These are phyloP conservation scores for Torulaspora gathmanii DNA, from an alignment of 805 yeast genomes.

Conservation along the genomic window DNA sequence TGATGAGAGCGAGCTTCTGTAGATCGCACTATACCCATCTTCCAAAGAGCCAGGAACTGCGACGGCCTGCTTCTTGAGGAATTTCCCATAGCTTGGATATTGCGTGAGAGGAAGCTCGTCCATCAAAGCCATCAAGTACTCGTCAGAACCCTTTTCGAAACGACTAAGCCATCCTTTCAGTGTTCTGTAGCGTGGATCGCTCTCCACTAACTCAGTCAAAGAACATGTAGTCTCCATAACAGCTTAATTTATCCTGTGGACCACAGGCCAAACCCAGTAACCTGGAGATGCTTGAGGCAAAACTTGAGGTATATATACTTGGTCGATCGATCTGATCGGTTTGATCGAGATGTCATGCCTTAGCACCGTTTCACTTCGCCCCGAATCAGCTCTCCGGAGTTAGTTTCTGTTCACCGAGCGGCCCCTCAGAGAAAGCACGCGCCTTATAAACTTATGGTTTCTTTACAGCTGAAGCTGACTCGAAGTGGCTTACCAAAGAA, in stretches of 20 bases:
- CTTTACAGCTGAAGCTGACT: slow-evolving; percentile 41
- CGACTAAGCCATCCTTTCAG: slow-evolving; percentile 19
- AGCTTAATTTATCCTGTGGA: background rate
- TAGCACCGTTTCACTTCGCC: background rate
- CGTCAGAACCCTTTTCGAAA: slow-evolving; percentile 26
- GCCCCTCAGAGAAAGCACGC: background rate
- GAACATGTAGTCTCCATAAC: slow-evolving; percentile 13
- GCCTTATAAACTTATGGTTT: slow-evolving; percentile 12
- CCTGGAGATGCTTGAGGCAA: no score
- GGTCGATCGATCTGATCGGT: background rate
- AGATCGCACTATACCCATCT: slow-evolving; percentile 49
- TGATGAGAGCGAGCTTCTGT: slow-evolving; percentile 41
- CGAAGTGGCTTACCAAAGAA: slow-evolving; percentile 52
- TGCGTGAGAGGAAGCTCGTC: slow-evolving; percentile 24
- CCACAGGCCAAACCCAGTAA: background rate
- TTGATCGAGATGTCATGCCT: background rate
- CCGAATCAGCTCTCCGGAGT: slow-evolving; percentile 2
- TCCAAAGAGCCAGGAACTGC: slow-evolving; percentile 36
- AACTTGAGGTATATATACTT: background rate
- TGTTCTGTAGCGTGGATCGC: slow-evolving; percentile 19
- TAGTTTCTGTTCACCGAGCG: background rate
- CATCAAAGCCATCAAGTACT: slow-evolving; percentile 23
- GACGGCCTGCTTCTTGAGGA: slow-evolving; percentile 34
- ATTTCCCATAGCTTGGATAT: slow-evolving; percentile 24
- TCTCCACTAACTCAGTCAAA: slow-evolving; percentile 27